phyloP scores from a whole-genome alignment of 2,329 filamentous ascomycete species.

The Hypoxylon sp. region DNA sequence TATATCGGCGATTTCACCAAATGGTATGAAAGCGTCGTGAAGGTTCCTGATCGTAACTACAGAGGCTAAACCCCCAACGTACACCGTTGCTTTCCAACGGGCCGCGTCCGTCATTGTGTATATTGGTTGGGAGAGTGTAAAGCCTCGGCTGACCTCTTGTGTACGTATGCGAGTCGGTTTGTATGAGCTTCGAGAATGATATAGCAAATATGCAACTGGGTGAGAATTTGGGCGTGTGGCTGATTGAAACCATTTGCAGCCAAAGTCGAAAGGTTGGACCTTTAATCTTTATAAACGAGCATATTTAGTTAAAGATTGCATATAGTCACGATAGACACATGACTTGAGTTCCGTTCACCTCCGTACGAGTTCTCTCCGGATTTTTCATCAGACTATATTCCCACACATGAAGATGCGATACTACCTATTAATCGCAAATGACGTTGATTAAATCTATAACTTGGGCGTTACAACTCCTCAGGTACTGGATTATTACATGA shows the following conservation, averaged over 20 bases:
- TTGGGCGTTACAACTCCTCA: neutral
- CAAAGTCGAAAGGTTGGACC: slow-evolving; percentile 1
- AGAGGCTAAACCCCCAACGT: slow-evolving; percentile 88
- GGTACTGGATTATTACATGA: slow-evolving; percentile 1
- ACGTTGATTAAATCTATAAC: too few relatives aligned
- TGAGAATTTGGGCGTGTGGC: slow-evolving; percentile 19
- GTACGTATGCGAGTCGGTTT: slow-evolving; percentile 22
- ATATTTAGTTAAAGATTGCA: slow-evolving; percentile 23
- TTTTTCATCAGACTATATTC: too few relatives aligned
- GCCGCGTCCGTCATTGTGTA: slow-evolving; percentile 80
- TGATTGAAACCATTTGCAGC: slow-evolving; percentile 15
- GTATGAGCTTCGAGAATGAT: slow-evolving; percentile 11
- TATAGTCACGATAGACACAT: neutral
- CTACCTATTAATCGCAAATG: too few relatives aligned
- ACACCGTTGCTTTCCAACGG: slow-evolving; percentile 90
- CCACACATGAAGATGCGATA: too few relatives aligned
- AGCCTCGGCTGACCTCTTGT: slow-evolving; percentile 9
- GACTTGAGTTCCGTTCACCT: neutral
- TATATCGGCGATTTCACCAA: slow-evolving; percentile 94
- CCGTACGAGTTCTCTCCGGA: too few relatives aligned
- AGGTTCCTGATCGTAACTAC: slow-evolving; percentile 81
- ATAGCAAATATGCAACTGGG: slow-evolving; percentile 27
- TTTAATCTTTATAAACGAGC: slow-evolving; percentile 3
- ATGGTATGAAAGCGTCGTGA: slow-evolving; percentile 93
- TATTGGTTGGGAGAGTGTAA: neutral